phyloP scores from a whole-genome alignment of 2,329 filamentous ascomycete genomes.

The Pezicula radicicola region DNA sequence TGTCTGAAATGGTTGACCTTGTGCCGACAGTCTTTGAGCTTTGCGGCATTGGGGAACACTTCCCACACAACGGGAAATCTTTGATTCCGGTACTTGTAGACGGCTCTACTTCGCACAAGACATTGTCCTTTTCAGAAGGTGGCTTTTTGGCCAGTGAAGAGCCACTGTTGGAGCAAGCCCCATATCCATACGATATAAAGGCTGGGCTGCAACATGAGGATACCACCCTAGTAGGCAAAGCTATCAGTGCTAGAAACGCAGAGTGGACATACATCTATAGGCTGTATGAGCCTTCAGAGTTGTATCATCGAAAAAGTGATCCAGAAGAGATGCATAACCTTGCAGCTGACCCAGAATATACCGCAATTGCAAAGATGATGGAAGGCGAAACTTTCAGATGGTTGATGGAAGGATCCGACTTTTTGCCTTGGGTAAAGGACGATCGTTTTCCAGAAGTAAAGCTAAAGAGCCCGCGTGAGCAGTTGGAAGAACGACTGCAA shows the following conservation, averaged over 20 bases:
- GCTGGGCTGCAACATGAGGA: constrained; percentile 42
- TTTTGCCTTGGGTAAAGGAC: constrained; percentile 34
- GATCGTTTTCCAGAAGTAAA: constrained; percentile 32
- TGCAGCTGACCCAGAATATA: constrained; percentile 26
- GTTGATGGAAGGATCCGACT: constrained; percentile 33
- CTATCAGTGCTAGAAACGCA: constrained; percentile 33
- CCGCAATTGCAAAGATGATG: constrained; percentile 18
- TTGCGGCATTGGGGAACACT: constrained; percentile 34
- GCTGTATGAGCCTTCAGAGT: constrained; percentile 41
- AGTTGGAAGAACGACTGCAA: background rate
- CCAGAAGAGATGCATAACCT: constrained; percentile 37
- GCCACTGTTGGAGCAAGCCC: constrained; percentile 39
- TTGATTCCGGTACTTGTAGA: constrained; percentile 28
- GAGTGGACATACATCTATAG: constrained; percentile 42
- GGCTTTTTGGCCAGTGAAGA: constrained; percentile 42
- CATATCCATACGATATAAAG: constrained; percentile 45
- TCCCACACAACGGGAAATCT: constrained; percentile 37
- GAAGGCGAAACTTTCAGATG: constrained; percentile 35
- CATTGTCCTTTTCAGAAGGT: constrained; percentile 41
- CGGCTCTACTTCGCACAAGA: constrained; percentile 28
- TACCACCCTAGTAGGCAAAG: constrained; percentile 39
- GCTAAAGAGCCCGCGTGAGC: constrained; percentile 26
- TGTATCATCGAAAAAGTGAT: constrained; percentile 37
- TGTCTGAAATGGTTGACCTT: constrained; percentile 44
- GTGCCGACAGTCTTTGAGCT: constrained; percentile 40